These are phyloP conservation scores for Coemansia furcata DNA, from an alignment of 192 early-diverging fungal species.

Conservation along the genomic window DNA sequence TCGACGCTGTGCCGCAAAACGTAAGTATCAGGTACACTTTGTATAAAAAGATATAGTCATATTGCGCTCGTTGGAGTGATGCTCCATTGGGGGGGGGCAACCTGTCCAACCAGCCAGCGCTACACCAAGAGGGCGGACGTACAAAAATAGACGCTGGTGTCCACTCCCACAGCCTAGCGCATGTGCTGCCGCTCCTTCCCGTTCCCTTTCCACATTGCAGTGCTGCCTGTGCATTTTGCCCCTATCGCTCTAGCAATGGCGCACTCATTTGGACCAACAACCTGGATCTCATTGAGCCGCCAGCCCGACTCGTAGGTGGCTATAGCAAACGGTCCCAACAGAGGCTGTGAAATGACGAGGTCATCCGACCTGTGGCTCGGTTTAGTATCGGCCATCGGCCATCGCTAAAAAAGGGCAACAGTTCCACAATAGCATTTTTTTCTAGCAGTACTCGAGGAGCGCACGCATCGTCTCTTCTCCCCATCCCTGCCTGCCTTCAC, in stretches of 20 bases:
- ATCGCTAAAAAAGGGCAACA: neutral
- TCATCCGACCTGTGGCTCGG: neutral
- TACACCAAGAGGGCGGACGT: neutral
- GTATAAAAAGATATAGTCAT: neutral
- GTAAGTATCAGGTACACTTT: neutral
- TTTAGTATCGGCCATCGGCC: neutral
- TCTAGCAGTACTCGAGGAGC: neutral
- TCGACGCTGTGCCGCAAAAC: neutral
- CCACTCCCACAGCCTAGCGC: neutral
- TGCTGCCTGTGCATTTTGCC: neutral
- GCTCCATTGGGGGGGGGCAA: neutral
- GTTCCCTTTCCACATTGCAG: neutral
- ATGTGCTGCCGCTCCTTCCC: neutral
- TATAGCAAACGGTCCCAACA: neutral
- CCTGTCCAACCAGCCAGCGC: neutral
- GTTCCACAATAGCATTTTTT: slow-evolving; percentile 1
- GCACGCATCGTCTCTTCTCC: neutral
- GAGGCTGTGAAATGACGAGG: neutral
- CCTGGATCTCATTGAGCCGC: neutral
- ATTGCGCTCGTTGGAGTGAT: neutral
- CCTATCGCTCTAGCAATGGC: neutral
- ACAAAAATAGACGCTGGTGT: neutral
- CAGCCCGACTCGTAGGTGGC: neutral
- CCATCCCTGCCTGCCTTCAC: neutral
- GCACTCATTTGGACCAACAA: neutral